Evolutionary conservation across 2,329 filamentous ascomycete species (phyloP), one percentile per base, ranked within the genome.

Genomic region (Amesomyces nigricolor): DNA sequence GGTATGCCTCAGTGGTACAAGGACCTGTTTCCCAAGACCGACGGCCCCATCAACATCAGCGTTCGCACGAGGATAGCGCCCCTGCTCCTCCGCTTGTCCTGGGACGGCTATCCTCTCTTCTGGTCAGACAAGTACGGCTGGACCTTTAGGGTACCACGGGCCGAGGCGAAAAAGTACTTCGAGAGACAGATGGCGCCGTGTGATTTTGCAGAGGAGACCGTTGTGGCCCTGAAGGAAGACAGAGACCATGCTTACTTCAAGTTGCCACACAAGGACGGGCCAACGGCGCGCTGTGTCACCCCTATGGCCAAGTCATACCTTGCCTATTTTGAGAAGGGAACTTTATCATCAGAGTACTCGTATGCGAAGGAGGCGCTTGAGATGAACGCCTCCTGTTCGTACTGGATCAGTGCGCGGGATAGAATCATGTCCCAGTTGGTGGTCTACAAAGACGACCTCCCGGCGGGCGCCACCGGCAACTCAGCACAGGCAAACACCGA

Each of bases 351-450:
- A 0, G 87, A 96, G 69, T 97, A 87, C 65, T 70, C 84, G 0
- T 92, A 96, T 65, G 94, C 94, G 0, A 97, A 95, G 67, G 91
- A 96, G 69, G 94, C 95, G 0, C 75, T 99, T 43, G 88, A 97
- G 64, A 99, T 99, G 94, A 99, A 99, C 64, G 91, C 94, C 0
- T 96, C 91, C 0, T 99, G 95, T 68, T 97, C 92, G 0, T 99
- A 99, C 71, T 99, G 95, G 94, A 97, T 99, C 64, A 96, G 90
- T 65, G 91, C 94, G 14, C 82, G 94, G 59, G 90, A 96, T 66
- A 80, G 94, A 48, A 99, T 99, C 71, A 92, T 76, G 78, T 88
- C 86, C n/a, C 94, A 99, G 67, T 89, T 97, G 79, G 91, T 95
- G 2, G 88, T 99, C 1, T 96, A 95, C 67, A 79, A 91, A 57